These are phyloP conservation scores for Paecilomyces sp. DNA, from an alignment of 2,329 filamentous ascomycete species.

Conservation along the genomic window DNA sequence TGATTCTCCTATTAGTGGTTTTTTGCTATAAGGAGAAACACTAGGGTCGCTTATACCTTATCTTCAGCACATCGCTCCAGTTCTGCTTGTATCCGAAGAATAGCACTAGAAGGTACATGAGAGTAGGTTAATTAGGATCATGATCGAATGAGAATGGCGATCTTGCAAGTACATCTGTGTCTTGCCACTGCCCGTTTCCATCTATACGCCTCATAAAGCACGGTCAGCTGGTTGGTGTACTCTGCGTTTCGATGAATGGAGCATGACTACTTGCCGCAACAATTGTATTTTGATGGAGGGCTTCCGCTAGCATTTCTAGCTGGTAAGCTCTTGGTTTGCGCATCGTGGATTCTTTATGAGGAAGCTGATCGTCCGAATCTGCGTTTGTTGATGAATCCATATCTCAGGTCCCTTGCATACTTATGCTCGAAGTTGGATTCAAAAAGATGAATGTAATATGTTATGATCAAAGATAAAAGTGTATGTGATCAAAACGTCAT, in stretches of 20 bases:
- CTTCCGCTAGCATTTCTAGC: constrained; percentile 66
- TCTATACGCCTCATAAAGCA: constrained; percentile 39
- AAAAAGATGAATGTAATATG: not conserved
- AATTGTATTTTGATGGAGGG: constrained; percentile 62
- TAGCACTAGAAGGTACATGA: constrained; percentile 42
- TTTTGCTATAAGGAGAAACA: not conserved
- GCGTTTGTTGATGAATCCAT: not conserved
- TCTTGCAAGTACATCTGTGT: constrained; percentile 58
- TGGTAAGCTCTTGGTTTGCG: constrained; percentile 55
- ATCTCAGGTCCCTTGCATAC: not conserved
- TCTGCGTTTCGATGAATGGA: not conserved
- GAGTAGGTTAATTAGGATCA: constrained; percentile 1
- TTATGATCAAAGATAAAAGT: not conserved
- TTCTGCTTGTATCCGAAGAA: constrained; percentile 60
- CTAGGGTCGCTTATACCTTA: constrained; percentile 44
- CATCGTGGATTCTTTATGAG: not conserved
- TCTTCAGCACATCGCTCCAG: constrained; percentile 46
- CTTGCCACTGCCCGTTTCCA: constrained; percentile 76
- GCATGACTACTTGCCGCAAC: constrained; percentile 49
- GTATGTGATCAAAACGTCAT: not conserved
- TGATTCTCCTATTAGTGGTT: constrained; percentile 8
- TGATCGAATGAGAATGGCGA: not conserved
- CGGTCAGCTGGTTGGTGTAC: constrained; percentile 1
- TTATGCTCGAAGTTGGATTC: not conserved
- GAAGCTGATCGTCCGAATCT: not conserved